Conservation (phyloP, 306 rosid genomes). For the Prunus mira region DNA sequence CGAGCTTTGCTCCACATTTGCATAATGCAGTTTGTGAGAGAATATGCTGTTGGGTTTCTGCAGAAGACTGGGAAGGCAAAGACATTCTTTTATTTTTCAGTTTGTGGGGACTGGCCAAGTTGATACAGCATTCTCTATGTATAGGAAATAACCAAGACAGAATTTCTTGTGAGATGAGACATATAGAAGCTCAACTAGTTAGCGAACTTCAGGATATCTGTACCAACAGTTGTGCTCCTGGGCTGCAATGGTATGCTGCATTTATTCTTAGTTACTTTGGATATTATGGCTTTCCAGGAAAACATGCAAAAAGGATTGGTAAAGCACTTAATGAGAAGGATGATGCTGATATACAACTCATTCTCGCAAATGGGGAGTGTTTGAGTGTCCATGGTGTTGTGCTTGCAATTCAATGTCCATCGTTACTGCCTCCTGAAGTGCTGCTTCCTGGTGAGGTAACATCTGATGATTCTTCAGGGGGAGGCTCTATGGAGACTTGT, state of each 20-base stretch:
- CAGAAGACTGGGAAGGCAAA: slow-evolving; percentile 77
- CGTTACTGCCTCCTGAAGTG: slow-evolving; percentile 56
- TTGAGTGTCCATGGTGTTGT: slow-evolving; percentile 69
- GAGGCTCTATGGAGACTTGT: slow-evolving; percentile 15
- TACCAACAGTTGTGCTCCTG: slow-evolving; percentile 42
- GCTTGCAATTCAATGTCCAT: slow-evolving; percentile 68
- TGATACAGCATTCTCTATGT: slow-evolving; percentile 43
- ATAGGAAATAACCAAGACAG: slow-evolving; percentile 22
- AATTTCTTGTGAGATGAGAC: slow-evolving; percentile 26
- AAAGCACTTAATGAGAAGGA: slow-evolving; percentile 49
- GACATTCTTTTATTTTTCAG: slow-evolving; percentile 56
- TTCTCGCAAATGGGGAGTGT: slow-evolving; percentile 45
- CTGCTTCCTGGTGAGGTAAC: slow-evolving; percentile 21
- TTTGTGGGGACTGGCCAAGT: slow-evolving; percentile 66
- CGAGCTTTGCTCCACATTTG: slow-evolving; percentile 50
- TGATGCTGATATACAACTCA: slow-evolving; percentile 52
- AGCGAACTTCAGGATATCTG: slow-evolving; percentile 53
- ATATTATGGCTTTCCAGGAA: slow-evolving; percentile 78
- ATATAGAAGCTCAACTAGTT: slow-evolving; percentile 43
- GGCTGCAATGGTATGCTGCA: slow-evolving; percentile 72
- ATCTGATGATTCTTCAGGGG: slow-evolving; percentile 12
- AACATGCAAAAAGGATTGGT: slow-evolving; percentile 59
- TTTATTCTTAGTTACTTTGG: slow-evolving; percentile 62
- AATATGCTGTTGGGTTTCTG: slow-evolving; percentile 56
- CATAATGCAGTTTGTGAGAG: slow-evolving; percentile 36